Conservation (phyloP, 306 rosid genomes). For the Cucumis melo region DNA sequence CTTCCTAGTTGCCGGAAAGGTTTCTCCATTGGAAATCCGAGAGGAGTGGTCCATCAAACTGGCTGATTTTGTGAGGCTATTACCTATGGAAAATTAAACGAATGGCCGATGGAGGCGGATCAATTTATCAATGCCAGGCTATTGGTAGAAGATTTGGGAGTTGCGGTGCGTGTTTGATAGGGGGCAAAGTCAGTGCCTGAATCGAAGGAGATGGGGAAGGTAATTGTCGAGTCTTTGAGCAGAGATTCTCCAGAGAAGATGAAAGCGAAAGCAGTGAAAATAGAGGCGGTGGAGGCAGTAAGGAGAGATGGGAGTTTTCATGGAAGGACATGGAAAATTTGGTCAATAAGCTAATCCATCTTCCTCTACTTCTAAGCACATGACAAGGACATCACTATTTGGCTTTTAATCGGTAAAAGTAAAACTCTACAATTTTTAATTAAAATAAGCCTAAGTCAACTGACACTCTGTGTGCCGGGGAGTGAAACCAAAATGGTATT, state of each 20-base stretch:
- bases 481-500: no score
- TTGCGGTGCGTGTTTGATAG: constrained; percentile 31
- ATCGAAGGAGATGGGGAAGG: constrained; percentile 25
- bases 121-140: constrained; percentile 36
- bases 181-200: constrained; percentile 36
- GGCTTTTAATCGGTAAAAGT: no score
- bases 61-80: constrained; percentile 80
- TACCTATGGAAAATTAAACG: constrained; percentile 36
- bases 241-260: constrained; percentile 10
- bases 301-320: constrained; percentile 22
- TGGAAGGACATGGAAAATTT: constrained; percentile 20
- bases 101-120: constrained; percentile 81
- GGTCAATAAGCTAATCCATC: constrained; percentile 2
- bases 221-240: constrained; percentile 7
- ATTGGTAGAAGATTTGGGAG: constrained; percentile 34
- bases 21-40: constrained; percentile 90
- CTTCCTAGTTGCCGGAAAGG: constrained; percentile 76
- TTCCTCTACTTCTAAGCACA: no score
- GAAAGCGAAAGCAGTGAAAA: constrained; percentile 17
- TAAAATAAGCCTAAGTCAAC: no score
- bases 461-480: no score
- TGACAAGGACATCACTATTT: no score
- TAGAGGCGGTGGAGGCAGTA: constrained; percentile 20
- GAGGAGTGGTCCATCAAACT: constrained; percentile 81
- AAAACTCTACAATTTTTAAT: no score